Evolutionary conservation across 2,329 filamentous ascomycete genomes (phyloP), one percentile per base, ranked within the genome.

Genomic region (Phialemoniopsis sp.): DNA sequence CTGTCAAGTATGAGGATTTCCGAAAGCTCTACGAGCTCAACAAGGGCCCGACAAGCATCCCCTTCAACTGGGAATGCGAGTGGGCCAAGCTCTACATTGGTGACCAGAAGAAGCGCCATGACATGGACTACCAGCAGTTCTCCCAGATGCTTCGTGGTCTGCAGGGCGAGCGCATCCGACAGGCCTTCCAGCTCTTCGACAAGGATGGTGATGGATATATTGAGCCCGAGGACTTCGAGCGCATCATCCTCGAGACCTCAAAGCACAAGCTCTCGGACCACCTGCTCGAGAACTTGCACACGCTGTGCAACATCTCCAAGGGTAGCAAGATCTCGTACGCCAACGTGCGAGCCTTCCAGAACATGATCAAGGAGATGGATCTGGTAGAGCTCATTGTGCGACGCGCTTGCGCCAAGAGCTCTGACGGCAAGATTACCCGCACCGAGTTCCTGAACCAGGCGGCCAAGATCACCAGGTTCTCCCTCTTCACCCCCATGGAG

Each of bases 201-300:
- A 87, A 82, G 64, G 86, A 96, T 56, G 85, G 83, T 38, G 90
- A 96, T 59, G 93, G 93, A 40, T 97, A 88, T 70, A 97, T 98
- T 53, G 85, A 94, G 61, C 89, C 93, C 1, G 86, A 94, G 48
- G 86, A 98, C 51, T 98, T 98, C 64, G 89, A 95, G 73, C 85
- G 87, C 65, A 98, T 98, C 67, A 95, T 98, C 57, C 74, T 87
- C 43, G 88, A 95, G 67, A 97, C 90, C 2, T 82, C 90, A 13
- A 84, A 80, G 56, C 93, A 98, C 73, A 98, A 98, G 78, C 82
- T 98, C 46, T 97, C 91, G 1, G 93, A 98, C 65, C 90, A 98
- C 63, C 73, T 98, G 32, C 76, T 98, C 36, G 82, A 90, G 50
- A 91, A 97, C 64, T 78, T 98, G 34, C 82, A 87, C 46, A 93